Conservation (phyloP, 805 yeast species). For the Metschnikowia chrysomelidarum region DNA sequence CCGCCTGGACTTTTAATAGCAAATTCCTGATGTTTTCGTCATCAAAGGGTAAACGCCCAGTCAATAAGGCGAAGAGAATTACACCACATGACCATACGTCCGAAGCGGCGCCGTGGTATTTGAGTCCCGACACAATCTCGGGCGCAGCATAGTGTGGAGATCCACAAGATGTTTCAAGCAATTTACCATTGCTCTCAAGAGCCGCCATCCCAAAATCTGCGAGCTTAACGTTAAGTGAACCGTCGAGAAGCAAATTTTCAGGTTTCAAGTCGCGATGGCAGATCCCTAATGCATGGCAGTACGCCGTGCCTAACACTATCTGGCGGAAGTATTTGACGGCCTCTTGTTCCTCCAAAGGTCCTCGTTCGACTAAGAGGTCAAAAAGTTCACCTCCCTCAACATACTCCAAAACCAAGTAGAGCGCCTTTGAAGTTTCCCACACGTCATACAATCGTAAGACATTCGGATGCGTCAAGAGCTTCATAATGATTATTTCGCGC, state of each 20-base stretch:
- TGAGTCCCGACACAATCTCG: conserved; percentile 75
- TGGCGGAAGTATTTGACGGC: conserved; percentile 78
- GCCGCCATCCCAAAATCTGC: conserved; percentile 94
- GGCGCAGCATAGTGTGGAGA: conserved; percentile 91
- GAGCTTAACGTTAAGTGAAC: conserved; percentile 64
- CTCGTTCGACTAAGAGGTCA: conserved; percentile 68
- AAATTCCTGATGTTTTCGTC: conserved; percentile 75
- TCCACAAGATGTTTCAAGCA: conserved; percentile 80
- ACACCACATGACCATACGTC: conserved; percentile 92
- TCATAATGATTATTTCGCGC: conserved; percentile 96
- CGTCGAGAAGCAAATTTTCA: conserved; percentile 70
- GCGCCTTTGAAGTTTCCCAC: conserved; percentile 94
- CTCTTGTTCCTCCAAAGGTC: conserved; percentile 67
- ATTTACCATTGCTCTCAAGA: conserved; percentile 64
- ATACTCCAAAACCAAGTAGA: conserved; percentile 75
- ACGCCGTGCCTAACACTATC: conserved; percentile 73
- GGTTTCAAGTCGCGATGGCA: conserved; percentile 83
- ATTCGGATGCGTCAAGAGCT: conserved; percentile 88
- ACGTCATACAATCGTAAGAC: conserved; percentile 93
- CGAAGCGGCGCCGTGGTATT: conserved; percentile 80
- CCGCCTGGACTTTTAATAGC: conserved; percentile 72
- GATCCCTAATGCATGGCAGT: conserved; percentile 77
- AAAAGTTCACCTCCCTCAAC: conserved; percentile 89
- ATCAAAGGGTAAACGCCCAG: conserved; percentile 82
- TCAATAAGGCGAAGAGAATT: conserved; percentile 70